Evolutionary conservation across 306 rosid species (phyloP), one percentile per base, ranked within the genome.

Genomic region (Trifolium repens): DNA sequence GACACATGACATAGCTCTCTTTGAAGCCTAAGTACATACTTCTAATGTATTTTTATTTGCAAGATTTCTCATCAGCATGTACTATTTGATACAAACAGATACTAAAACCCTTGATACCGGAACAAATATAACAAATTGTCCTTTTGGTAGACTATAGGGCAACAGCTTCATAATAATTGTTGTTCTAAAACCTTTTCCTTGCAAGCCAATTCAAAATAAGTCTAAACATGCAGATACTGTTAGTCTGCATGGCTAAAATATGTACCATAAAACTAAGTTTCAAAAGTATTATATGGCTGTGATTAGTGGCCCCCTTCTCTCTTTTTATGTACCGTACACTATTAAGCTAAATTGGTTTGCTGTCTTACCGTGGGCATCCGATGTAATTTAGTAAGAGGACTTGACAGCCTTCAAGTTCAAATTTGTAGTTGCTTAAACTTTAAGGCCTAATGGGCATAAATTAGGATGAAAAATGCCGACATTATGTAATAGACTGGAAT

Each of bases 101-200:
- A 14, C 58, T 19, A 14, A 42, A 52, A 69, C 55, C 64, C 64
- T 32, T 73, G 70, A 58, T 49, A 37, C 54, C 13, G 32, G 26
- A 57, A 57, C 59, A 49, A 22, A 19, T 46, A 11, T 34, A 59
- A 43, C 34, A 59, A 69, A 32, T 68, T 67, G 63, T 49, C 7
- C 71, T 58, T 40, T 9, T 24, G 42, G 69, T 55, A 79, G 69
- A 62, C 58, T 80, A 61, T 65, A 32, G 19, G 9, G 74, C 32
- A 19, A 58, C 71, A 60, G 14, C 35, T 32, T 32, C 35, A 32
- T 5, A 32, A 32, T 32, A 32, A 5, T 32, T 32, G 35, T 32
- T 32, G 35, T 32, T 32, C 35, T 32, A 32, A 32, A 32, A 32
- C 35, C 35, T 32, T 32, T 32, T 32, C 6, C 35, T 32, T 32